These are phyloP conservation scores for Zychaea mexicana DNA, from an alignment of 371 early-diverging fungal species.

Conservation along the genomic window DNA sequence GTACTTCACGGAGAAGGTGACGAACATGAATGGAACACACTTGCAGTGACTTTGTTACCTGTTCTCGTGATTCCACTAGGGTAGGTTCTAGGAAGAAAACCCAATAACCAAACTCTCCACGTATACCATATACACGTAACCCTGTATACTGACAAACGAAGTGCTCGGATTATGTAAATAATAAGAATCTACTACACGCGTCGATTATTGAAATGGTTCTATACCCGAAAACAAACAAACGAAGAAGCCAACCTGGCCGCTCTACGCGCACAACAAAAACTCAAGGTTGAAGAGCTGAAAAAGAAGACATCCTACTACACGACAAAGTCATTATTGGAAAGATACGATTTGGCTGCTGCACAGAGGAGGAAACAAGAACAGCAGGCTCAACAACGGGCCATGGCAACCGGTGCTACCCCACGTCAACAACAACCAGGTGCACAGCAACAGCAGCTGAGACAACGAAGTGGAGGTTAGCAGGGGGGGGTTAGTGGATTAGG, in stretches of 20 bases:
- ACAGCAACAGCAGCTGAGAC: conserved; percentile 6
- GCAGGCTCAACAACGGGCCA: conserved; percentile 6
- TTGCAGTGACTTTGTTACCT: conserved; percentile 18
- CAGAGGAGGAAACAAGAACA: conserved; percentile 2
- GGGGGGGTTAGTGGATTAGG: neutral
- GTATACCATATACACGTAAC: no score
- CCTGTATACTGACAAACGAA: no score
- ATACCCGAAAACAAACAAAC: conserved; percentile 59
- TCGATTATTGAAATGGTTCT: conserved; percentile 55
- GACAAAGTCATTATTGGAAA: conserved; percentile 89
- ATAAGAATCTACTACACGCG: conserved; percentile 60
- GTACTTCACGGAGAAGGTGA: conserved; percentile 19
- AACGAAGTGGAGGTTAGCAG: conserved; percentile 6
- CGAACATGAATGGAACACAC: conserved; percentile 4
- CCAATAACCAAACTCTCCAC: neutral
- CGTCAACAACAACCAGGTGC: neutral
- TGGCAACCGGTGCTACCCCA: neutral
- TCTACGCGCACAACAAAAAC: conserved; percentile 61
- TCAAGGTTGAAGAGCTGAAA: conserved; percentile 87
- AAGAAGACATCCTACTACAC: conserved; percentile 86
- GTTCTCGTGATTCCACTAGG: conserved; percentile 55
- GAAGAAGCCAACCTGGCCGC: conserved; percentile 56
- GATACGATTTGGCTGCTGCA: conserved; percentile 37
- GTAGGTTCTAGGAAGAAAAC: conserved; percentile 29
- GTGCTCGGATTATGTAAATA: no score